Conservation (phyloP, 2,329 filamentous ascomycete species). For the Pestalotiopsis fici region DNA sequence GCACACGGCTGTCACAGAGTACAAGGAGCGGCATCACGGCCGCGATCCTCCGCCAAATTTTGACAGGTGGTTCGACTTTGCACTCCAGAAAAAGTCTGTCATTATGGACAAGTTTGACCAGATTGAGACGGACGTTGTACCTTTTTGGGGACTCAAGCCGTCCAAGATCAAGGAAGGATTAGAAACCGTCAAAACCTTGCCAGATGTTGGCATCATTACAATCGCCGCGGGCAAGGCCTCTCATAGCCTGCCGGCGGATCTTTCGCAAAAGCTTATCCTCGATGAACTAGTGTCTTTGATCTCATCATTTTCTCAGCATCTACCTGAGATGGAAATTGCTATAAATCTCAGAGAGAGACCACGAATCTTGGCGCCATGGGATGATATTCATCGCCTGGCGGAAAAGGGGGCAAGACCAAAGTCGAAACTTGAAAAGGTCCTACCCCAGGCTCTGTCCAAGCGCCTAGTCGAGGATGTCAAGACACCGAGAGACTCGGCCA, state of each 20-base stretch:
- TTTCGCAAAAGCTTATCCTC: conserved; percentile 35
- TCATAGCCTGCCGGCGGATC: conserved; percentile 34
- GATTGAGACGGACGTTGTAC: conserved; percentile 72
- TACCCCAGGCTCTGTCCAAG: conserved; percentile 41
- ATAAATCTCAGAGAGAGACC: conserved; percentile 81
- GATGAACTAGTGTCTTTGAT: conserved; percentile 65
- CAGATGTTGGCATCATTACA: conserved; percentile 49
- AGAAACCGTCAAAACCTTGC: conserved; percentile 36
- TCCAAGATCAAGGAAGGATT: conserved; percentile 65
- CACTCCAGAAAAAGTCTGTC: conserved; percentile 65
- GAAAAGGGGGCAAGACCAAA: conserved; percentile 29
- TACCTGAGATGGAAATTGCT: conserved; percentile 82
- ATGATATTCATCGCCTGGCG: conserved; percentile 47
- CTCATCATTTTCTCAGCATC: conserved; percentile 66
- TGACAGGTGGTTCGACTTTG: conserved; percentile 82
- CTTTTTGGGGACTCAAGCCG: conserved; percentile 77
- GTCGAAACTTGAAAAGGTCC: conserved; percentile 39
- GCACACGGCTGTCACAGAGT: conserved; percentile 46
- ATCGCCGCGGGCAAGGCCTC: conserved; percentile 65
- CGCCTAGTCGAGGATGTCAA: conserved; percentile 5
- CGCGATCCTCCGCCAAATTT: conserved; percentile 79
- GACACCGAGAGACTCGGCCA: not conserved
- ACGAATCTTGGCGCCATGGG: conserved; percentile 69
- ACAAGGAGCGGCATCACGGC: conserved; percentile 56
- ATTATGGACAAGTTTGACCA: conserved; percentile 82